Evolutionary conservation across 495 filamentous ascomycete genomes (phyloP), one percentile per base, ranked within the genome.

Genomic region (Penicillium robsamsonii): DNA sequence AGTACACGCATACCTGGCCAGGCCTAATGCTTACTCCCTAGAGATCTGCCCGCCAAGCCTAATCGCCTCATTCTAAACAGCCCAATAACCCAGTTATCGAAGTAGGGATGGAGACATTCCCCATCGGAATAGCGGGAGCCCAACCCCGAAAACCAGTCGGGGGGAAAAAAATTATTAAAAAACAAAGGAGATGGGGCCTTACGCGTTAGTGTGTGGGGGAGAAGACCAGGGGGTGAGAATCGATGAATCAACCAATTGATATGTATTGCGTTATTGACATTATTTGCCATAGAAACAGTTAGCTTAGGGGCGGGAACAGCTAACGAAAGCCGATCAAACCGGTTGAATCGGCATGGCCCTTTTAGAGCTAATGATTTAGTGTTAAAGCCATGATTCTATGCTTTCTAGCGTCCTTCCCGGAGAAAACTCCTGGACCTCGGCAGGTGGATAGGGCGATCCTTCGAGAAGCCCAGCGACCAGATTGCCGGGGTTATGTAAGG

Each of bases 51-150:
- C 43, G 60, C 60, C 60, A 62, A 60, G 54, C 25, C 60, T 38
- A 31, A 59, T 51, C 60, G 63, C 57, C 63, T 61, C 57, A 66
- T 63, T 66, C 57, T 64, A 54, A 54, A 54, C 18, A 43, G n/a
- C 54, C 38, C 50, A 27, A 38, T 33, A 46, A 43, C 46, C 50
- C 56, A 62, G 42, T 27, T 24, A 52, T 55, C 41, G 46, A 53
- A 18, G 41, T 41, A 60, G 41, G 46, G 30, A 60, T 43, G 29
- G 49, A 24, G 37, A 53, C 60, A 51, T 56, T 59, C 42, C 33
- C 56, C 42, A 38, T 46, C 43, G 50, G 47, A 59, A 38, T 20
- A 22, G 2, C 37, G 53, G 43, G 48, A 61, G 18, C 35, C 55
- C 42, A 54, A 54, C 30, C 50, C 50, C 25, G 48, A 44, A 56